phyloP scores from a whole-genome alignment of 345 rosid genomes.

The Ailanthus altissimus region DNA sequence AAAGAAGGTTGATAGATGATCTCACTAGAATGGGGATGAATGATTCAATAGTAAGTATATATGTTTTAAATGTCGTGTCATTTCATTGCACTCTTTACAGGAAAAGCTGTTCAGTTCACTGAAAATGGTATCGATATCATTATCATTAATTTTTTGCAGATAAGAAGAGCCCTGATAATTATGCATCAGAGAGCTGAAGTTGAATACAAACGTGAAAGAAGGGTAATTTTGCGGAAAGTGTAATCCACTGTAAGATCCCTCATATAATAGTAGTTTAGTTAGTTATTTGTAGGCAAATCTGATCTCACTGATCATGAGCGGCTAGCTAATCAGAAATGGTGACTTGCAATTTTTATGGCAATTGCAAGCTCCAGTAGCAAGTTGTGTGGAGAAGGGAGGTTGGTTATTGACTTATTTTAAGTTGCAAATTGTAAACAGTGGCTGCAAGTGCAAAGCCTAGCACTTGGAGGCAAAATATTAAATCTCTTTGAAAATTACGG shows the following conservation, averaged over 20 bases:
- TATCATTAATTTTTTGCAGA: slow-evolving; percentile 41
- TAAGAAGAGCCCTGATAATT: slow-evolving; percentile 89
- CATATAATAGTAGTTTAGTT: background rate
- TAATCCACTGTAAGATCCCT: background rate
- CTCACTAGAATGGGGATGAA: slow-evolving; percentile 87
- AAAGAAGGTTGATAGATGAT: slow-evolving; percentile 85
- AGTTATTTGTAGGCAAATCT: background rate
- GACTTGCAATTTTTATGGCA: background rate
- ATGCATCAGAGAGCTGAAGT: slow-evolving; percentile 99
- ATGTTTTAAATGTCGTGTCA: background rate
- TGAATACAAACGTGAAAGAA: slow-evolving; percentile 88
- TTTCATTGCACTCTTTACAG: too few species aligned
- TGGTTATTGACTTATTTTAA: too few species aligned
- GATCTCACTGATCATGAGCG: too few species aligned
- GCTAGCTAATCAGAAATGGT: background rate
- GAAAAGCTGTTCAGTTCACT: too few species aligned
- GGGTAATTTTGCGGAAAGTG: slow-evolving; percentile 73
- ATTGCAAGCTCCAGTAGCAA: background rate
- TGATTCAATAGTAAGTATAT: slow-evolving; percentile 71
- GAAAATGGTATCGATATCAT: too few species aligned
- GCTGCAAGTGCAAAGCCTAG: too few species aligned
- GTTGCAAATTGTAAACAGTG: background rate
- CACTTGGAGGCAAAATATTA: too few species aligned
- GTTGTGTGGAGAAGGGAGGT: background rate
- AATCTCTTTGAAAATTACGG: too few species aligned